Evolutionary conservation across 345 rosid species (phyloP).

Genomic region (Gossypium rotundifolium): DNA sequence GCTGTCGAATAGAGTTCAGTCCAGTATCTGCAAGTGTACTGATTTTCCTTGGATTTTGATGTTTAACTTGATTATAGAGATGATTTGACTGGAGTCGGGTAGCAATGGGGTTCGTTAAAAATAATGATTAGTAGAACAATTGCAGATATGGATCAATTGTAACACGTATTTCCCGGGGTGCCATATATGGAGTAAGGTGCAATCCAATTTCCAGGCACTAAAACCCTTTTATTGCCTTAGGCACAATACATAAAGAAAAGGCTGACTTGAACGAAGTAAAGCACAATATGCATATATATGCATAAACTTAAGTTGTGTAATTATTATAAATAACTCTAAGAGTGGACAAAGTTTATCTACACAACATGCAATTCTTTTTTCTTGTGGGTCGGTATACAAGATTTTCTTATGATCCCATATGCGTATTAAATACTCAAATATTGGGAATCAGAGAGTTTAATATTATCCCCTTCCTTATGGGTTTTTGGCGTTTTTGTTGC

Average conservation of each 20-base stretch:
- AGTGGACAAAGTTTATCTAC: neutral
- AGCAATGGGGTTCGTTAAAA: neutral
- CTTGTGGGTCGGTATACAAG: too few species aligned
- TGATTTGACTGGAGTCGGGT: neutral
- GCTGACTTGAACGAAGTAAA: too few species aligned
- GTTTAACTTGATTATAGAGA: neutral
- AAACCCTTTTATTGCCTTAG: neutral
- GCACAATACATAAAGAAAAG: neutral
- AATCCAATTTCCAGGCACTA: neutral
- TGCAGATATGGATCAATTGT: neutral
- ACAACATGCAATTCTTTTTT: neutral
- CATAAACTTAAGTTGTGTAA: too few species aligned
- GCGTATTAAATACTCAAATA: too few species aligned
- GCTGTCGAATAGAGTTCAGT: neutral
- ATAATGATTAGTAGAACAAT: neutral
- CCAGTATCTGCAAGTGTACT: neutral
- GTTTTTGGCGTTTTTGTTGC: neutral
- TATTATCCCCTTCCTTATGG: neutral
- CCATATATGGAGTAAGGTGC: too few species aligned
- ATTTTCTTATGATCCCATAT: too few species aligned
- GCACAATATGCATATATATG: too few species aligned
- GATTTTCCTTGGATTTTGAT: neutral
- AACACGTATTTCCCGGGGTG: neutral
- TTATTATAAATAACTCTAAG: too few species aligned
- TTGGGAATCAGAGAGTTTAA: neutral